Percentiles rank a stretch among this genome's conserved stretches.
Evolutionary conservation across 2,329 filamentous ascomycete genomes (phyloP).

Genomic region (Ophiosphaerella narmari): DNA sequence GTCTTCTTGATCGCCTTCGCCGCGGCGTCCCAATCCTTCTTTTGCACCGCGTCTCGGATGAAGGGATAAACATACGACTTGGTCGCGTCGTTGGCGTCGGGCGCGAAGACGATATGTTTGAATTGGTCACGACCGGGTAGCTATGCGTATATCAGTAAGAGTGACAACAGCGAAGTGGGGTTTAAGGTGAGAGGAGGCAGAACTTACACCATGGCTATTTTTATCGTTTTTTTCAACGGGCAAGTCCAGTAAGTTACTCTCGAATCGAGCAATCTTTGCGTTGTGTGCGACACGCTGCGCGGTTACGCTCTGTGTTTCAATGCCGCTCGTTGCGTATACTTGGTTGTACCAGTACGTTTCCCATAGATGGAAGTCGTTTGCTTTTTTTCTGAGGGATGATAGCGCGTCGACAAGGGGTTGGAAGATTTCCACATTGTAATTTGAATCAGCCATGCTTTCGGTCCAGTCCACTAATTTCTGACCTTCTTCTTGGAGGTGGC

Average conservation of each 20-base stretch:
- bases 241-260: slow-evolving; percentile 80
- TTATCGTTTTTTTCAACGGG: slow-evolving; percentile 56
- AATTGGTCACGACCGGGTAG: slow-evolving; percentile 88
- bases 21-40: slow-evolving; percentile 70
- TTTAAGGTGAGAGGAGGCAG: neutral
- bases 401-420: slow-evolving; percentile 67
- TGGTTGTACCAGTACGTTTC: slow-evolving; percentile 75
- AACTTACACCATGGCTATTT: slow-evolving; percentile 65
- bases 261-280: slow-evolving; percentile 76
- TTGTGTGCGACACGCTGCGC: slow-evolving; percentile 77
- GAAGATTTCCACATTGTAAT: slow-evolving; percentile 55
- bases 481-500: slow-evolving; percentile 67
- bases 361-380: slow-evolving; percentile 73
- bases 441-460: slow-evolving; percentile 52
- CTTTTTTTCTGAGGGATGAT: slow-evolving; percentile 61
- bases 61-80: slow-evolving; percentile 73
- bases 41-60: slow-evolving; percentile 79
- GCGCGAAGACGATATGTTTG: slow-evolving; percentile 90
- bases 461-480: slow-evolving; percentile 69
- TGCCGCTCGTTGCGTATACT: slow-evolving; percentile 72
- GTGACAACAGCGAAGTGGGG: neutral
- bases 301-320: slow-evolving; percentile 72
- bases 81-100: slow-evolving; percentile 74
- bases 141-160: slow-evolving; percentile 22
- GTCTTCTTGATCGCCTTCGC: slow-evolving; percentile 73